These are phyloP conservation scores for Botrytis porri DNA, from an alignment of 2,329 filamentous ascomycete genomes.

Conservation along the genomic window DNA sequence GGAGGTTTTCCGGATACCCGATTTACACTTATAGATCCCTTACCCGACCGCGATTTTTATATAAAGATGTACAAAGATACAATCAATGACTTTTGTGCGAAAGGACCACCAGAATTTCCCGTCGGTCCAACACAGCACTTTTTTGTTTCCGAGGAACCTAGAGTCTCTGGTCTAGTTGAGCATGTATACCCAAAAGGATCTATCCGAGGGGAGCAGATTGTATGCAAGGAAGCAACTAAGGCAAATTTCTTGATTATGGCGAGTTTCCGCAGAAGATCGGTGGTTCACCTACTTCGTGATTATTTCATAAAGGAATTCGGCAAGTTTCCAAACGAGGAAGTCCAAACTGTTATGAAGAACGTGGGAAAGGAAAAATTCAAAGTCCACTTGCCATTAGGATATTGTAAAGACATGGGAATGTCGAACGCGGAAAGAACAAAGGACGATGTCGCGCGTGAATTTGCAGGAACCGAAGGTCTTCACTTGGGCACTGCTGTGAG, in stretches of 20 bases:
- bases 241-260: background rate
- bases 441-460: background rate
- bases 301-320: background rate
- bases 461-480: background rate
- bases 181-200: background rate
- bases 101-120: background rate
- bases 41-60: background rate
- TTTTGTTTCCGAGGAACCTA: background rate
- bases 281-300: background rate
- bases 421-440: background rate
- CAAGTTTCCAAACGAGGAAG: background rate
- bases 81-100: background rate
- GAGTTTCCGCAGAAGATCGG: background rate
- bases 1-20: background rate
- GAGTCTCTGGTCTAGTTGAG: background rate
- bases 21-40: background rate
- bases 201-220: too few relatives aligned
- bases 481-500: background rate
- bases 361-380: background rate
- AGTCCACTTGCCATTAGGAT: background rate
- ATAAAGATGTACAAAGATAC: slow-evolving; percentile 2
- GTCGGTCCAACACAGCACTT: background rate
- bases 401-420: background rate
- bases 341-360: background rate
- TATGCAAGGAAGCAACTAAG: background rate